These are phyloP conservation scores for Linnemannia hyalina DNA, from an alignment of 192 early-diverging fungal species.

Conservation along the genomic window DNA sequence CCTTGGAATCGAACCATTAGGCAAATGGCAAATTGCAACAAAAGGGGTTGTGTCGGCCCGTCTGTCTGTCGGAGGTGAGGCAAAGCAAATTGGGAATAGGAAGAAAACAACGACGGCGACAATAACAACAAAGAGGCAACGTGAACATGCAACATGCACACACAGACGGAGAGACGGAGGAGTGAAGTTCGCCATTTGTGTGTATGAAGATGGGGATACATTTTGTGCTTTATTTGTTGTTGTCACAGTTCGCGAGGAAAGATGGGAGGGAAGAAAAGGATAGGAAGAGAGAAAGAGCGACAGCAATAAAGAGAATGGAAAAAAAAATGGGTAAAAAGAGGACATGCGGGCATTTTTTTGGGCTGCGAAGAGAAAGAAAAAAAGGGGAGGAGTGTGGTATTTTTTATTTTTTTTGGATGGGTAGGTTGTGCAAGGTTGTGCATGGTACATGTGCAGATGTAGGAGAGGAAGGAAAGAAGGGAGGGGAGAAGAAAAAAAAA, in stretches of 20 bases:
- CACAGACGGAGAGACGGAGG: background rate
- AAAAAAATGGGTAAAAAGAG: background rate
- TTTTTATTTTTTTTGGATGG: too few relatives aligned
- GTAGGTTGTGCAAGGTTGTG: background rate
- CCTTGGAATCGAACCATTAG: too few relatives aligned
- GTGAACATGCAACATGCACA: background rate
- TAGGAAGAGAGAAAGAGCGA: background rate
- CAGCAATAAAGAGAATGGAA: background rate
- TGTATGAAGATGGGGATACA: background rate
- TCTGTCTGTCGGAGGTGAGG: background rate
- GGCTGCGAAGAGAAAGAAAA: background rate
- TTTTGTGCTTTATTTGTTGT: background rate
- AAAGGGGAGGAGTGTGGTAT: background rate
- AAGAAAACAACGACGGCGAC: background rate
- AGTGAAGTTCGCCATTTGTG: background rate
- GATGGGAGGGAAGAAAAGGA: too few relatives aligned
- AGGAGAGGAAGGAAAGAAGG: background rate
- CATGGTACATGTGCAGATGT: conserved; percentile 9
- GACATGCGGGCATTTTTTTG: background rate
- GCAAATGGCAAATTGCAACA: background rate
- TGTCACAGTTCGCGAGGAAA: background rate
- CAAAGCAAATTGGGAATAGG: background rate
- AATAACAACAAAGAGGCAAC: background rate
- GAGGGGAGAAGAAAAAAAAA: background rate
- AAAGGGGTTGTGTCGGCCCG: background rate